phyloP scores from a whole-genome alignment of 768 basidiomycete species.

The Phlebiopsis flavidoalba region DNA sequence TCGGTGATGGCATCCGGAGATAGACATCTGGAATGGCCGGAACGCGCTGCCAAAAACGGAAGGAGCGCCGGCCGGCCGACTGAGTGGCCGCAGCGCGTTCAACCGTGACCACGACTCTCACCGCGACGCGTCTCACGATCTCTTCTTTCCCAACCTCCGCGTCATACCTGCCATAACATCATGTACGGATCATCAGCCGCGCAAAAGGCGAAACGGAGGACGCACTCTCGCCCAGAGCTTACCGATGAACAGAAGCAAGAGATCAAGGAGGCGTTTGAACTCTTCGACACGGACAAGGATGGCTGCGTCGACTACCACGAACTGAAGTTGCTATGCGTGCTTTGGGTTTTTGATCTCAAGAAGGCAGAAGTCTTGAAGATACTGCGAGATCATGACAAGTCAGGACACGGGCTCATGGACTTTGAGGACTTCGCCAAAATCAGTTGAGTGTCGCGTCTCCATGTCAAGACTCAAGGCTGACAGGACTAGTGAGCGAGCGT shows the following conservation, averaged over 20 bases:
- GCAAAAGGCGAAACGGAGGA: constrained; percentile 69
- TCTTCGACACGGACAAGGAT: constrained; percentile 99
- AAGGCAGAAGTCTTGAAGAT: constrained; percentile 97
- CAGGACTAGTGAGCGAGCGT: constrained; percentile 77
- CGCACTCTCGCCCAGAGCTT: constrained; percentile 76
- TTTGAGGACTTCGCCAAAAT: constrained; percentile 94
- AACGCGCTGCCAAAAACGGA: neutral
- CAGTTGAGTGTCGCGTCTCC: constrained; percentile 43
- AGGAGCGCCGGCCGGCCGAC: neutral
- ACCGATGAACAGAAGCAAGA: constrained; percentile 91
- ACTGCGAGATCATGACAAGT: constrained; percentile 85
- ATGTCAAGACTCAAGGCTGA: neutral
- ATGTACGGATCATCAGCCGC: constrained; percentile 44
- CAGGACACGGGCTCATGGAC: constrained; percentile 78
- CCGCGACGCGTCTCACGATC: neutral
- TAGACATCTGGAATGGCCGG: neutral
- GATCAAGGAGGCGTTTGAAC: constrained; percentile 97
- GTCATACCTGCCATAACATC: neutral
- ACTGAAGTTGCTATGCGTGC: constrained; percentile 99
- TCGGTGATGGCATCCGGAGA: neutral
- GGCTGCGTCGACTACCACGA: constrained; percentile 96
- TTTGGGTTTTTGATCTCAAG: constrained; percentile 96
- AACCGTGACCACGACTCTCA: neutral
- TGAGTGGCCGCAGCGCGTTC: neutral
- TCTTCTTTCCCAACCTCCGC: neutral